These are phyloP conservation scores for Misopates orontium DNA, from an alignment of 257 asterid species.

Conservation along the genomic window DNA sequence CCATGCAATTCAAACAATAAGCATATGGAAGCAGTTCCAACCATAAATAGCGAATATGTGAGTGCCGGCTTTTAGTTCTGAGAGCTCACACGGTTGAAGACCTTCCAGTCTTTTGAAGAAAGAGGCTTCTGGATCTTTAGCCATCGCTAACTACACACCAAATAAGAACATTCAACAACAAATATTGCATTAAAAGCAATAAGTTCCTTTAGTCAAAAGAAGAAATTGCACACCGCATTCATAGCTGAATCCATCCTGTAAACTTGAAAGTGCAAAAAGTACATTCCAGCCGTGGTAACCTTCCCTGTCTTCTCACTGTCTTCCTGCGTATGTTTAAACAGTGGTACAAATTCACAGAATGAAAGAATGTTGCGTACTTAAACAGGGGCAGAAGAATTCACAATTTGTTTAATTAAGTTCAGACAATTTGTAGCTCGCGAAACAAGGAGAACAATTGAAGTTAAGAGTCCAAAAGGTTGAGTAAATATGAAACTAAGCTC, in stretches of 20 bases:
- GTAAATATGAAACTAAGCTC: background rate
- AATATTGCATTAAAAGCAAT: background rate
- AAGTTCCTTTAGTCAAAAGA: constrained; percentile 7
- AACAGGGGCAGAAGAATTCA: constrained; percentile 8
- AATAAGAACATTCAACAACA: constrained; percentile 30
- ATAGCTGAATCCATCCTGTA: constrained; percentile 97
- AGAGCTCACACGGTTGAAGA: constrained; percentile 99
- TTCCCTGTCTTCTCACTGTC: constrained; percentile 96
- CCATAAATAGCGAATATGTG: constrained; percentile 99
- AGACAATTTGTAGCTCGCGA: background rate
- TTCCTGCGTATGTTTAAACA: constrained; percentile 56
- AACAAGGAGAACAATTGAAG: background rate
- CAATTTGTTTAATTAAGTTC: constrained; percentile 6
- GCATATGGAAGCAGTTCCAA: constrained; percentile 44
- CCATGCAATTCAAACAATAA: constrained; percentile 23
- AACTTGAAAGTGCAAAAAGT: constrained; percentile 98
- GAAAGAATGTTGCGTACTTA: background rate
- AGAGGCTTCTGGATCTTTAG: constrained; percentile 98
- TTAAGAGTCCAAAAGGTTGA: background rate
- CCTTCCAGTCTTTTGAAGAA: constrained; percentile 97
- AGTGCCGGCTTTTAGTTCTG: constrained; percentile 94
- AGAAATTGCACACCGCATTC: constrained; percentile 74
- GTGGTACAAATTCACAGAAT: constrained; percentile 18
- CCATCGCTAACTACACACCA: constrained; percentile 69
- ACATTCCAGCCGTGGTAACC: constrained; percentile 95